Percentiles rank a stretch among this genome's conserved stretches.
Evolutionary conservation across 2,329 filamentous ascomycete genomes (phyloP).

Genomic region (Aspergillus clavatus): DNA sequence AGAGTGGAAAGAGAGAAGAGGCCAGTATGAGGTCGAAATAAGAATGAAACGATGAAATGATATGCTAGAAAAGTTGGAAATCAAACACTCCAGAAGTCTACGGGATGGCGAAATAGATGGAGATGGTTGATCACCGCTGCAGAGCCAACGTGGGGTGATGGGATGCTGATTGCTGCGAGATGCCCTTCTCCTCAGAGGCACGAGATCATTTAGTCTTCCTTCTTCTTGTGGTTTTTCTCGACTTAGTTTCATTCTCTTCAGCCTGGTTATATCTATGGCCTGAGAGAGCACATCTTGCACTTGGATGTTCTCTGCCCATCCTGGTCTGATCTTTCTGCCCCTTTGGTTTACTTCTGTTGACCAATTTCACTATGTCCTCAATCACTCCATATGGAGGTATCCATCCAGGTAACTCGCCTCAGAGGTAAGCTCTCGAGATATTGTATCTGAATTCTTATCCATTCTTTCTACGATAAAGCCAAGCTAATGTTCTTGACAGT

Average conservation of each 20-base stretch:
- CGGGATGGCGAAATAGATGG: no score
- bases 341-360: background rate
- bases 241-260: background rate
- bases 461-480: conserved; percentile 1
- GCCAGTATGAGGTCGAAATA: background rate
- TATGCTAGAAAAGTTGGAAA: no score
- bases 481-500: conserved; percentile 4
- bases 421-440: background rate
- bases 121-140: conserved; percentile 12
- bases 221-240: background rate
- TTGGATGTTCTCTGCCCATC: background rate
- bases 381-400: background rate
- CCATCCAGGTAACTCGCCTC: background rate
- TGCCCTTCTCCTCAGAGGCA: background rate
- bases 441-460: background rate
- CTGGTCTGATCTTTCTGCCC: background rate
- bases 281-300: background rate
- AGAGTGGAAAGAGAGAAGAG: background rate
- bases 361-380: background rate
- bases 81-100: no score
- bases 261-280: background rate
- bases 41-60: no score
- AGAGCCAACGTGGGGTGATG: conserved; percentile 9
- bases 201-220: background rate
- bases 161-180: conserved; percentile 2